phyloP scores from a whole-genome alignment of 1,139 yeast genomes.

The Debaryomyces coudertii region DNA sequence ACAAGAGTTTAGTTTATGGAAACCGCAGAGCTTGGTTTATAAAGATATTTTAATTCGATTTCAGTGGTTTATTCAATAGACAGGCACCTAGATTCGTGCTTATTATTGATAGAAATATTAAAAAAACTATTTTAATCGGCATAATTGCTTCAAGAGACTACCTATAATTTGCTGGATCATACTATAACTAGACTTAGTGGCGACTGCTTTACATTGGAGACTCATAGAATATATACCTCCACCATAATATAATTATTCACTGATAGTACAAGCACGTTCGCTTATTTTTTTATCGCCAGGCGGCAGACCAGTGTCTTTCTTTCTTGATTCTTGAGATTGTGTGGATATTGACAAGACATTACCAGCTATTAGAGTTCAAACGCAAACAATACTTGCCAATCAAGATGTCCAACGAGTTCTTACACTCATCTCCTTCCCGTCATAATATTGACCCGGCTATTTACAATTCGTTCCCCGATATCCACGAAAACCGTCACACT shows the following conservation, averaged over 20 bases:
- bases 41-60: background rate
- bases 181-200: background rate
- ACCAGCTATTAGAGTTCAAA: background rate
- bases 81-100: background rate
- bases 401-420: constrained; percentile 36
- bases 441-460: constrained; percentile 32
- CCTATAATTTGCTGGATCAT: background rate
- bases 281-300: background rate
- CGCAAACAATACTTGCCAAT: background rate
- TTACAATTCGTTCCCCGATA: constrained; percentile 19
- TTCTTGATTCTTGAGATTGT: background rate
- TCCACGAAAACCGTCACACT: constrained; percentile 17
- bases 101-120: background rate
- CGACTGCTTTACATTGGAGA: background rate
- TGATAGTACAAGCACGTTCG: background rate
- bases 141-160: background rate
- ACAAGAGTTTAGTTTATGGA: background rate
- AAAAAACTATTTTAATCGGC: background rate
- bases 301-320: background rate
- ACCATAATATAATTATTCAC: background rate
- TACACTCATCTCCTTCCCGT: constrained; percentile 41
- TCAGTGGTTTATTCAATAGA: background rate
- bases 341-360: constrained; percentile 1
- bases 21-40: background rate
- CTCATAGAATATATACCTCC: background rate